These are phyloP conservation scores for Penicillium canescens DNA, from an alignment of 495 filamentous ascomycete genomes.

Conservation along the genomic window DNA sequence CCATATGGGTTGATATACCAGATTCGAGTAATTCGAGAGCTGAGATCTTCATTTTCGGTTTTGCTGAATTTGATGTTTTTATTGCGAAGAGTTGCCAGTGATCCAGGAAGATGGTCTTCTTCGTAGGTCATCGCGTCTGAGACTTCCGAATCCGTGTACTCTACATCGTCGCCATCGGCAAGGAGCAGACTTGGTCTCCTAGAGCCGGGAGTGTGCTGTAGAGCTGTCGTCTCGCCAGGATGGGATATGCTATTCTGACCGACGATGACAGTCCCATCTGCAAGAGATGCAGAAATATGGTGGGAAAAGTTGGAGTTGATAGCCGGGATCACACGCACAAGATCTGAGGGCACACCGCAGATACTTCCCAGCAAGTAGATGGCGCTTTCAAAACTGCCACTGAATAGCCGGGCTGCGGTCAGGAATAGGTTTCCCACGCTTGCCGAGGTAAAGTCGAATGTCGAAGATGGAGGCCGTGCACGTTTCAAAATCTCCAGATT, in stretches of 20 bases:
- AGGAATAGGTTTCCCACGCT: slow-evolving; percentile 94
- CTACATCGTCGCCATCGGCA: slow-evolving; percentile 47
- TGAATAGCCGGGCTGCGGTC: slow-evolving; percentile 79
- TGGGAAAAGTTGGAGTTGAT: slow-evolving; percentile 93
- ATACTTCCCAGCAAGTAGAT: slow-evolving; percentile 83
- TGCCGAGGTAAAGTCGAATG: slow-evolving; percentile 85
- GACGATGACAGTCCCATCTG: slow-evolving; percentile 75
- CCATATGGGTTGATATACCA: slow-evolving; percentile 99
- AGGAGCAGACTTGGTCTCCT: slow-evolving; percentile 39
- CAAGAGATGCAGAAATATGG: slow-evolving; percentile 84
- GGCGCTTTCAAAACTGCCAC: slow-evolving; percentile 76
- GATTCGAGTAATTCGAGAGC: slow-evolving; percentile 74
- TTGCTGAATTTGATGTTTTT: slow-evolving; percentile 83
- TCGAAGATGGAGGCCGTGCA: slow-evolving; percentile 67
- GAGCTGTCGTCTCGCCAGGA: slow-evolving; percentile 60
- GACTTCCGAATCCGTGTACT: slow-evolving; percentile 69
- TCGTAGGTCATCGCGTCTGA: slow-evolving; percentile 51
- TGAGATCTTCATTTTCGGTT: slow-evolving; percentile 65
- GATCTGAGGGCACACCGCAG: slow-evolving; percentile 69
- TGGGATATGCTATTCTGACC: slow-evolving; percentile 94
- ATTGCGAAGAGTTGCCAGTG: slow-evolving; percentile 73
- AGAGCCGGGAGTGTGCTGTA: slow-evolving; percentile 37
- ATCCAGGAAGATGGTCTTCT: slow-evolving; percentile 87
- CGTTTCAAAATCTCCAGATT: slow-evolving; percentile 92
- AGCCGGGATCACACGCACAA: slow-evolving; percentile 77